Evolutionary conservation across 306 rosid species (phyloP), one percentile per base, ranked within the genome.

Genomic region (Quercus parvula): DNA sequence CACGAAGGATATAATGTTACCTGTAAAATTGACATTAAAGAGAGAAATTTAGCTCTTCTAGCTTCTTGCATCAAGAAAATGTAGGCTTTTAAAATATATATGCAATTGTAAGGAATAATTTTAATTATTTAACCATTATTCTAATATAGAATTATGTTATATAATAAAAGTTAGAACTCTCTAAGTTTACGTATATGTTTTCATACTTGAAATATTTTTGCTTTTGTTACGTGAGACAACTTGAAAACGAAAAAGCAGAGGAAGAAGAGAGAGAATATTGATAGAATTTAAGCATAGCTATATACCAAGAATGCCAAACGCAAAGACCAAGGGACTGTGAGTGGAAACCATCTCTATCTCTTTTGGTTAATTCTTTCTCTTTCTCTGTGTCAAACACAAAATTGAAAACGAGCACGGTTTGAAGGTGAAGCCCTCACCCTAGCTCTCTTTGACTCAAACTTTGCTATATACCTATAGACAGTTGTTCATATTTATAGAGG

Each of bases 281-380:
- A 1, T 71, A 22, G n/a, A 30, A 14, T 20, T 11, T 33, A 28
- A 51, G 35, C 33, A 20, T 75, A 19, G 27, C 8, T 17, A 6
- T 15, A 20, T 87, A 93, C 98, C 98, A 59, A 94, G 75, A 82
- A 94, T 31, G 6, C 98, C 98, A 82, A 92, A 87, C 9, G 79
- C 54, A 38, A 94, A 82, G 75, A 83, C 70, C 73, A 75, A 33
- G 8, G 89, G 87, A 79, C 79, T 75, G 73, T 75, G 83, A 71
- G 84, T 28, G n/a, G 75, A 63, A 57, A 74, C 55, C 22, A 69
- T 54, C 33, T 79, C 77, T 22, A 18, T 66, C 46, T 11, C 52
- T 75, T 12, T 69, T 54, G 68, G 11, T 41, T 41, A 8, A 41
- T 7, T 7, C 46, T 8, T 5, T 75, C 38, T 69, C 80, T 57